phyloP scores from a whole-genome alignment of 1,139 yeast genomes.

The Hyphopichia burtonii region DNA sequence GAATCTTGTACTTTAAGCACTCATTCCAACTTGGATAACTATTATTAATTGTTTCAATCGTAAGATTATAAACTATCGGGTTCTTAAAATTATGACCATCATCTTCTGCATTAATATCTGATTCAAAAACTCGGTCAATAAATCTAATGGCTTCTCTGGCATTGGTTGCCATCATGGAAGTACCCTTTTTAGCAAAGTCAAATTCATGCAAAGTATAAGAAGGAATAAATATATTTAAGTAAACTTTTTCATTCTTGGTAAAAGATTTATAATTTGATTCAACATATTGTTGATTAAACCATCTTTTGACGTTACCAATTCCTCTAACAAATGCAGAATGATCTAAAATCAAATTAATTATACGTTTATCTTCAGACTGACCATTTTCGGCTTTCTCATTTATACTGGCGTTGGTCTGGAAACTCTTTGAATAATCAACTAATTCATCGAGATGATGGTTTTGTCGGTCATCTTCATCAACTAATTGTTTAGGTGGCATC shows the following conservation, averaged over 20 bases:
- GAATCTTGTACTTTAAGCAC: constrained; percentile 43
- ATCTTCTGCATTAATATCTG: constrained; percentile 10
- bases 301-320: constrained; percentile 55
- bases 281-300: constrained; percentile 47
- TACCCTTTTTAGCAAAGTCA: constrained; percentile 53
- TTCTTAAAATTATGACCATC: not conserved
- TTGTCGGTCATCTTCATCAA: constrained; percentile 3
- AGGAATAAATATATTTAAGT: constrained; percentile 44
- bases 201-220: constrained; percentile 57
- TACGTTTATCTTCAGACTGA: constrained; percentile 2
- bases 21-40: constrained; percentile 50
- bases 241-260: constrained; percentile 15
- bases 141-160: constrained; percentile 58
- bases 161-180: constrained; percentile 53
- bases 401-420: not conserved
- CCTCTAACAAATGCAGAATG: constrained; percentile 61
- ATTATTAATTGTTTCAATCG: constrained; percentile 38
- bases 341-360: constrained; percentile 48
- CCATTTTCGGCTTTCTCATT: not conserved
- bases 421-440: not conserved
- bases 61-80: constrained; percentile 18
- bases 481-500: constrained; percentile 4
- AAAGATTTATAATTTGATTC: constrained; percentile 15
- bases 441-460: constrained; percentile 2
- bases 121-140: constrained; percentile 43